These are phyloP conservation scores for Pyrenopolyporus hunteri DNA, from an alignment of 495 filamentous ascomycete genomes.

Conservation along the genomic window DNA sequence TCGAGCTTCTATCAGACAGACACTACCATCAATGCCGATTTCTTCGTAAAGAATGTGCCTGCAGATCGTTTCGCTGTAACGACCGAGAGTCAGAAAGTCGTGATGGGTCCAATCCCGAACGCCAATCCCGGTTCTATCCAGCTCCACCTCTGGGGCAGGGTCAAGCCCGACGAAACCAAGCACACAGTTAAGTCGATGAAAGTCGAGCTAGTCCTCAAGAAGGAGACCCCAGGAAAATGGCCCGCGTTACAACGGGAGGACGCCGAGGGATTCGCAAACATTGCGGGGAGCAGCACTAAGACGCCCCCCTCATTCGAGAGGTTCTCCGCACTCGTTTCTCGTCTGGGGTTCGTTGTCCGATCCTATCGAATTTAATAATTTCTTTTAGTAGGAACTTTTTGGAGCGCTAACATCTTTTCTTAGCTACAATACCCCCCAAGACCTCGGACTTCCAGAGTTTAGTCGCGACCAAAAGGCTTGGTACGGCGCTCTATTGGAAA, in stretches of 20 bases:
- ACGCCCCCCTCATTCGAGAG: conserved; percentile 11
- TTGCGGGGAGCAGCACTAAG: conserved; percentile 10
- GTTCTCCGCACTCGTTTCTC: conserved; percentile 21
- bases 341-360: conserved; percentile 32
- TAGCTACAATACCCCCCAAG: conserved; percentile 23
- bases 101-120: conserved; percentile 18
- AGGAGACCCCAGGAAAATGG: conserved; percentile 79
- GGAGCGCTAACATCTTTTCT: conserved; percentile 9
- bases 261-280: conserved; percentile 32
- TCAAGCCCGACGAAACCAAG: conserved; percentile 65
- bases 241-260: conserved; percentile 64
- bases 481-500: conserved; percentile 31
- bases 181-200: conserved; percentile 77
- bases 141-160: conserved; percentile 69
- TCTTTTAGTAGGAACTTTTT: background rate
- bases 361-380: conserved; percentile 1
- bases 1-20: conserved; percentile 50
- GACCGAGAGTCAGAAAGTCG: conserved; percentile 38
- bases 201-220: conserved; percentile 79
- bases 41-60: conserved; percentile 51
- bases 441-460: conserved; percentile 25
- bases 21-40: conserved; percentile 41
- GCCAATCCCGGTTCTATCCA: conserved; percentile 53
- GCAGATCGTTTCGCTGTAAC: conserved; percentile 42
- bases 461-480: conserved; percentile 8